Evolutionary conservation across 192 early-diverging fungal genomes (phyloP).

Genomic region (Podila minutissima): DNA sequence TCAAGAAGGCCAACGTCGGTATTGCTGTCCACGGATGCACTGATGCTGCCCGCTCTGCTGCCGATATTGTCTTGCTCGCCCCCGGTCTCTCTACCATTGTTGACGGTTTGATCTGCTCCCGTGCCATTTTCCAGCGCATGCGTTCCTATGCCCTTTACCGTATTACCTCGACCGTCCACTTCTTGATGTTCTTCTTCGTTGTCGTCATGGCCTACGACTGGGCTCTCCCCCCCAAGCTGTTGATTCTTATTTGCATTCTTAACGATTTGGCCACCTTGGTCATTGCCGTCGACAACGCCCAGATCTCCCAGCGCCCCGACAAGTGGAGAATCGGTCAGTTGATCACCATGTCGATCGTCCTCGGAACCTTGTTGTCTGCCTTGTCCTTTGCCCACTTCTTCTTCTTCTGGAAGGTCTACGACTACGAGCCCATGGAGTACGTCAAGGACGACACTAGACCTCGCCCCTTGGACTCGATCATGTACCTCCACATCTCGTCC

Average conservation of each 20-base stretch:
- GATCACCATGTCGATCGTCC: slow-evolving; percentile 72
- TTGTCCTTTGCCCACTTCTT: slow-evolving; percentile 83
- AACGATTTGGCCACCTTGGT: slow-evolving; percentile 83
- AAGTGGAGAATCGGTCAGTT: slow-evolving; percentile 89
- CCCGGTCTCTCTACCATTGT: slow-evolving; percentile 88
- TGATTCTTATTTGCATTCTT: not conserved
- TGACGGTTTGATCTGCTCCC: slow-evolving; percentile 84
- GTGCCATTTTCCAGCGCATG: too few relatives aligned
- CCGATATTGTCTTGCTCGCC: slow-evolving; percentile 94
- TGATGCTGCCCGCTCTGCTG: slow-evolving; percentile 94
- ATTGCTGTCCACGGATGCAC: slow-evolving; percentile 97
- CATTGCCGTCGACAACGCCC: slow-evolving; percentile 84
- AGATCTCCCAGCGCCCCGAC: slow-evolving; percentile 83
- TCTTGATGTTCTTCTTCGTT: slow-evolving; percentile 93
- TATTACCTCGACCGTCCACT: slow-evolving; percentile 93
- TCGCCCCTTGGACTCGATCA: slow-evolving; percentile 76
- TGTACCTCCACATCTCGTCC: slow-evolving; percentile 84
- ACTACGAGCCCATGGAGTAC: not conserved
- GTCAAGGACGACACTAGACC: slow-evolving; percentile 61
- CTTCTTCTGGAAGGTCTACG: slow-evolving; percentile 61
- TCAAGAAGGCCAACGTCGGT: slow-evolving; percentile 98
- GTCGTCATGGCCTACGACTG: slow-evolving; percentile 80
- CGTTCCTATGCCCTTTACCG: slow-evolving; percentile 88
- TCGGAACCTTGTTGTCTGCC: slow-evolving; percentile 71
- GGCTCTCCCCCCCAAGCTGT: slow-evolving; percentile 17